A percentile compares a stretch with the other conserved stretches of the same genome.
Conservation (phyloP, 2,329 filamentous ascomycete genomes). For the Cordyceps farinosa region DNA sequence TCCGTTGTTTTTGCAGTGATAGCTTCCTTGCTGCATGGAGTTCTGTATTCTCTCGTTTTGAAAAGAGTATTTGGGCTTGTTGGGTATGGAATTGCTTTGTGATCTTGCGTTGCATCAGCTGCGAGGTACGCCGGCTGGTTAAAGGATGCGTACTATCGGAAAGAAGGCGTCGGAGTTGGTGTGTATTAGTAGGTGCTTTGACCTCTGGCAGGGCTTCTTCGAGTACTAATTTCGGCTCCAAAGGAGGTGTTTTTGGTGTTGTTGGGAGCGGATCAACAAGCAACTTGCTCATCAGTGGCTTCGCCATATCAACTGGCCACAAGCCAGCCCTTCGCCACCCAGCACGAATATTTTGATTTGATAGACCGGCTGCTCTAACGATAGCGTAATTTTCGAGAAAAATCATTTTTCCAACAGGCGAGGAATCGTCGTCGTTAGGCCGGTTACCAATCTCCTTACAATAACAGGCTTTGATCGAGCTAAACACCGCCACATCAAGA, state of each 20-base stretch:
- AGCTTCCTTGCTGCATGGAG: background rate
- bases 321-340: background rate
- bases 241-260: background rate
- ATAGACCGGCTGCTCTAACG: background rate
- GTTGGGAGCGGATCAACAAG: background rate
- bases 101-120: too few species aligned
- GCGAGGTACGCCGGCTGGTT: too few species aligned
- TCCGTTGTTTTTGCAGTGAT: background rate
- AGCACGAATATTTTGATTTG: background rate
- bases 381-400: background rate
- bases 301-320: background rate
- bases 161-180: too few species aligned
- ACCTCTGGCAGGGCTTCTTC: background rate
- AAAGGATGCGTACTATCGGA: too few species aligned
- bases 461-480: conserved; percentile 3
- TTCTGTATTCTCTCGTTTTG: too few species aligned
- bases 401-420: background rate
- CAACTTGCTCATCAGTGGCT: conserved; percentile 1
- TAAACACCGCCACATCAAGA: conserved; percentile 12
- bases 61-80: too few species aligned
- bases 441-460: background rate
- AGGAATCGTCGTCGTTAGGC: background rate
- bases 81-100: background rate
- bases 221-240: background rate
- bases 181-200: too few species aligned